Evolutionary conservation across 306 rosid genomes (phyloP).

Genomic region (Begonia peltatifolia): DNA sequence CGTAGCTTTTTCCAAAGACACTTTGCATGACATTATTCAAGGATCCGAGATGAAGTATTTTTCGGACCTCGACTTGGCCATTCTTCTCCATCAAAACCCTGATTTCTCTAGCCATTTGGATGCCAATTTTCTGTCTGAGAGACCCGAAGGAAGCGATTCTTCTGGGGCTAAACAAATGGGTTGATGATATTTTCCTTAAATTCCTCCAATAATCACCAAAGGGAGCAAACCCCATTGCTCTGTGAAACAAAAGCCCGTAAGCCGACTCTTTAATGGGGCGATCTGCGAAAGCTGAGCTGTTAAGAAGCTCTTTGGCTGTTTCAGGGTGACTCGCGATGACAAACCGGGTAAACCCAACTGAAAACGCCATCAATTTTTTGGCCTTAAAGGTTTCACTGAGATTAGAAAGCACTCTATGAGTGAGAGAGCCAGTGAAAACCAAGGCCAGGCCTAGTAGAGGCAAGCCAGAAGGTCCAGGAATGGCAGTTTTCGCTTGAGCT

Average conservation of each 20-base stretch:
- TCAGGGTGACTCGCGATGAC: slow-evolving; percentile 42
- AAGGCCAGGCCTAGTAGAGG: slow-evolving; percentile 23
- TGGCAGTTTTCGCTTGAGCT: slow-evolving; percentile 1
- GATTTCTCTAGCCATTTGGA: slow-evolving; percentile 21
- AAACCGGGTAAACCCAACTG: slow-evolving; percentile 52
- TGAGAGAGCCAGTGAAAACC: slow-evolving; percentile 16
- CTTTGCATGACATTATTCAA: slow-evolving; percentile 57
- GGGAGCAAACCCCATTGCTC: slow-evolving; percentile 79
- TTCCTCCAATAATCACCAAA: slow-evolving; percentile 73
- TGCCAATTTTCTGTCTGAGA: slow-evolving; percentile 24
- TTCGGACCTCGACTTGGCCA: slow-evolving; percentile 32
- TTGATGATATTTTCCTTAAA: slow-evolving; percentile 51
- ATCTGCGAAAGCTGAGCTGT: slow-evolving; percentile 45
- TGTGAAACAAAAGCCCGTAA: slow-evolving; percentile 51
- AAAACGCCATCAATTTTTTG: slow-evolving; percentile 45
- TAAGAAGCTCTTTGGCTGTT: slow-evolving; percentile 52
- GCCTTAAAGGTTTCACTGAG: slow-evolving; percentile 22
- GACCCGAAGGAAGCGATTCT: slow-evolving; percentile 21
- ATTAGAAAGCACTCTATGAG: slow-evolving; percentile 30
- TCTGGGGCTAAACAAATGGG: slow-evolving; percentile 39
- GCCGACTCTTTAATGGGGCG: slow-evolving; percentile 71
- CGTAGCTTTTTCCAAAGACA: slow-evolving; percentile 58
- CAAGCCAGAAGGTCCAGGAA: slow-evolving; percentile 53
- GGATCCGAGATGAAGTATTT: slow-evolving; percentile 42
- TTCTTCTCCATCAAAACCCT: slow-evolving; percentile 16